Base-by-base conservation (phyloP, 1,139 yeast species). In the Lodderomyces margitis region DNA sequence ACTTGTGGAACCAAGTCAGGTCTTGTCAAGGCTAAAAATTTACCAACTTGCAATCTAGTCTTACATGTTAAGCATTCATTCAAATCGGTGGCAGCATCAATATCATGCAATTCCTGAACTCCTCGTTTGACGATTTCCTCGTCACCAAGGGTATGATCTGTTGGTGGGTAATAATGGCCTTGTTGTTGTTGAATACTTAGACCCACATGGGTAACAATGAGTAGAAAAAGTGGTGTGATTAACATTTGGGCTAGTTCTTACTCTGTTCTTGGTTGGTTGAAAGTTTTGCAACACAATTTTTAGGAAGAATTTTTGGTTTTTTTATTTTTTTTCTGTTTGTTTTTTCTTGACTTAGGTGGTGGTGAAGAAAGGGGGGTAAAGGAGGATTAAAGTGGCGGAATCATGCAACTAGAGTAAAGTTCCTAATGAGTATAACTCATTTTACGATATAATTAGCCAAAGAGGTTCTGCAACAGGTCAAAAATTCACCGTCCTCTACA, bases 1-100 rank as follows among this genome's bases (percentile, higher is more conserved):
- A 74, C 64, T 4, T 50, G 51, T 2, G 78, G 74, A 17, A 75
- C 58, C 38, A 75, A 56, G 16, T 70, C 70, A 1, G 78, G 76
- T 41, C 66, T 57, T 3, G 66, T 58, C 39, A 64, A 45, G 0
- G 76, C 60, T 20, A 73, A 45, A 12, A 62, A 48, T 50, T 74
- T 74, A 19, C 74, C 80, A 8, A 74, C 56, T 21, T 59, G 61
- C 21, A 75, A 55, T 41, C 74, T 61, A 19, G 61, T 51, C 39
- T 64, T 59, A 54, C 79, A 74, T 21, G 64, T 58, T n/a, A 58
- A 50, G 52, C 79, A 74, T 34, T 55, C 52, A 42, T 46, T 49
- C 15, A 58, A 44, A 44, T 56, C 61, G 15, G 48, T 48, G 19
- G 58, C 57, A 15, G 53, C 52, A 41, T 51, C 53, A 9, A 56